Evolutionary conservation across 2,329 filamentous ascomycete species (phyloP).

Genomic region (Fusarium anthophilum): DNA sequence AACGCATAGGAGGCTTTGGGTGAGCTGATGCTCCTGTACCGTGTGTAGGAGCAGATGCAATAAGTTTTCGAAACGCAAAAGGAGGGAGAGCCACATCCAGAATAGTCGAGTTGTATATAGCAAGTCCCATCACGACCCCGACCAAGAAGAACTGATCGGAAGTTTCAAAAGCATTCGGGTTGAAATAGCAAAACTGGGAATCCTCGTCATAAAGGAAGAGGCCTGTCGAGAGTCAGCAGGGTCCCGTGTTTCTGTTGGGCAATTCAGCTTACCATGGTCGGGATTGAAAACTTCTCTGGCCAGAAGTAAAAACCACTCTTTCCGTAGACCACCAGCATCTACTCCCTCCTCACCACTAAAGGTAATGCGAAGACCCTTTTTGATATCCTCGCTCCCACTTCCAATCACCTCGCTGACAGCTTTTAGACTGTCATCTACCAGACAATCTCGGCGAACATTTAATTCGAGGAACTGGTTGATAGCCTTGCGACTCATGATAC

Average conservation of each 20-base stretch:
- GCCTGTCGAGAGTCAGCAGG: slow-evolving; percentile 58
- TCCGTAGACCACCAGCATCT: slow-evolving; percentile 87
- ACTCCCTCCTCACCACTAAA: slow-evolving; percentile 91
- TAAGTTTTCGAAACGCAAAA: slow-evolving; percentile 87
- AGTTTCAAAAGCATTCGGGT: slow-evolving; percentile 87
- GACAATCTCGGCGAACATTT: slow-evolving; percentile 81
- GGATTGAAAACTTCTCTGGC: slow-evolving; percentile 92
- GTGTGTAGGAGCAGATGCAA: slow-evolving; percentile 76
- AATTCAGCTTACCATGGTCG: slow-evolving; percentile 73
- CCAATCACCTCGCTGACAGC: slow-evolving; percentile 87
- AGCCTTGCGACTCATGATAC: slow-evolving; percentile 78
- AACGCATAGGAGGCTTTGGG: slow-evolving; percentile 71
- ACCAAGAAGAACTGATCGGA: slow-evolving; percentile 93
- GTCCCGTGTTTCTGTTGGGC: neutral
- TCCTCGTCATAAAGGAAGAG: slow-evolving; percentile 94
- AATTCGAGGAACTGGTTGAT: slow-evolving; percentile 82
- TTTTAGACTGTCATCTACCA: slow-evolving; percentile 88
- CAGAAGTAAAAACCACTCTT: slow-evolving; percentile 93
- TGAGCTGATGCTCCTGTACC: slow-evolving; percentile 64
- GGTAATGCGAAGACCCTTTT: slow-evolving; percentile 86
- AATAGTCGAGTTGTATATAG: slow-evolving; percentile 95
- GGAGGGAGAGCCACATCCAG: slow-evolving; percentile 88
- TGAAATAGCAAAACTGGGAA: slow-evolving; percentile 92
- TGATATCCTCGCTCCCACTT: slow-evolving; percentile 83
- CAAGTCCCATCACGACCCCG: slow-evolving; percentile 85